A percentile compares a stretch with the other conserved stretches of the same genome.
These are phyloP conservation scores for Sutorius australiensis DNA, from an alignment of 768 basidiomycete genomes.

Conservation along the genomic window DNA sequence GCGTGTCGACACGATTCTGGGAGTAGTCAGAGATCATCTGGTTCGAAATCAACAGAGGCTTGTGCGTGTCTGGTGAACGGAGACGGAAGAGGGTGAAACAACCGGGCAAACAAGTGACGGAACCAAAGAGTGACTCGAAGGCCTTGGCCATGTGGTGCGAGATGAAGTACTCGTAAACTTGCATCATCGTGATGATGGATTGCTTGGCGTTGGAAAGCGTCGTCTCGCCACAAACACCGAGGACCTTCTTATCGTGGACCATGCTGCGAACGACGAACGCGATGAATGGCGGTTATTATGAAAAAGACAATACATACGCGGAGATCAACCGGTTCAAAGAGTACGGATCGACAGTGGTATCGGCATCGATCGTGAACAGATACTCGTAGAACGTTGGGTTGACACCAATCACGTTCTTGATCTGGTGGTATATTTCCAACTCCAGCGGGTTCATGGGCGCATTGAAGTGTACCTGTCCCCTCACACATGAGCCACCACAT, in stretches of 20 bases:
- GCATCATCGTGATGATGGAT: constrained; percentile 96
- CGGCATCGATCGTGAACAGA: constrained; percentile 88
- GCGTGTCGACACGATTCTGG: constrained; percentile 92
- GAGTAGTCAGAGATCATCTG: constrained; percentile 90
- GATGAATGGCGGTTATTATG: not conserved
- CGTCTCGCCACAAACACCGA: constrained; percentile 96
- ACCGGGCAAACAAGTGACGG: constrained; percentile 97
- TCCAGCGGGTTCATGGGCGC: constrained; percentile 95
- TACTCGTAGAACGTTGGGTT: constrained; percentile 99
- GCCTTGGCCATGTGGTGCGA: constrained; percentile 99
- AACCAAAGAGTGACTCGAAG: constrained; percentile 94
- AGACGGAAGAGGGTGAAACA: constrained; percentile 98
- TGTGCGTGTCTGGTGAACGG: constrained; percentile 91
- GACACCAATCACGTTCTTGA: constrained; percentile 99
- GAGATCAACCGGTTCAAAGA: constrained; percentile 90
- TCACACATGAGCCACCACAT: not conserved
- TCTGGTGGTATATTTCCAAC: constrained; percentile 98
- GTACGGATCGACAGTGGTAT: constrained; percentile 87
- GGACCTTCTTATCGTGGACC: constrained; percentile 93
- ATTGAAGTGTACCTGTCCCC: constrained; percentile 85
- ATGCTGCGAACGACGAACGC: constrained; percentile 49
- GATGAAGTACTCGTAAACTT: constrained; percentile 99
- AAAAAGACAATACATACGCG: constrained; percentile 52
- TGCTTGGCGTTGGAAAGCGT: constrained; percentile 89
- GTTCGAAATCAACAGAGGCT: constrained; percentile 90